Evolutionary conservation across 2,329 filamentous ascomycete species (phyloP), one percentile per base, ranked within the genome.

Genomic region (Aspergillus tanneri): DNA sequence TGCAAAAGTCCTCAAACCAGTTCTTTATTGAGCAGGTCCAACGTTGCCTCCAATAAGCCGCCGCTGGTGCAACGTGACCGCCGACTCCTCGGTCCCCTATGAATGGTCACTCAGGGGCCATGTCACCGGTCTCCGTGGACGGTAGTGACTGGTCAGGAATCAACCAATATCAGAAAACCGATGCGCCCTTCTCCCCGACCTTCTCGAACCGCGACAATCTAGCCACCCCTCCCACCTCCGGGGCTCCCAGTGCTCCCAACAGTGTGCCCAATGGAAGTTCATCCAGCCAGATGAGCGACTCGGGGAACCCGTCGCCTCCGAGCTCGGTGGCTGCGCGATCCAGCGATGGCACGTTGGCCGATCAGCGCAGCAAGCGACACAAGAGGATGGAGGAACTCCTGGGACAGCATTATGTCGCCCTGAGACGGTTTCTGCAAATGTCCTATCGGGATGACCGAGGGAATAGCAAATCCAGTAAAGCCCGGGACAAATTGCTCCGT

Each of bases 401-500:
- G 52, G 78, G 81, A 44, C 86, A 93, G 62, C 92, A 96, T 72
- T 96, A 96, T 68, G 68, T 83, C 40, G 82, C 90, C 7, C 78
- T 97, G 54, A 88, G 86, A 71, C 79, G 80, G 60, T 95, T 88
- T 65, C 78, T 96, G 30, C 82, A 82, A 8, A 77, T 79, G 55
- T 84, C 82, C 34, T 80, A 83, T 47, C 85, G 85, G 62, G 87
- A 95, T 68, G 88, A 90, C 58, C 84, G 86, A 64, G 80, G 81
- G 38, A 86, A 86, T 54, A 81, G 83, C 41, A 86, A 85, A 43
- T 85, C 89, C 22, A 96, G 95, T 72, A 87, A 91, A 71, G 93
- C 93, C 47, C 86, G 91, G 63, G 93, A 97, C 72, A 99, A 99
- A 77, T 79, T 97, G 48, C 79, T 96, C 51, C 84, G 92, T 50